A percentile compares a stretch with the other conserved stretches of the same genome.
Conservation (phyloP, 2,329 filamentous ascomycete species). For the Botrytis hyacinthi region DNA sequence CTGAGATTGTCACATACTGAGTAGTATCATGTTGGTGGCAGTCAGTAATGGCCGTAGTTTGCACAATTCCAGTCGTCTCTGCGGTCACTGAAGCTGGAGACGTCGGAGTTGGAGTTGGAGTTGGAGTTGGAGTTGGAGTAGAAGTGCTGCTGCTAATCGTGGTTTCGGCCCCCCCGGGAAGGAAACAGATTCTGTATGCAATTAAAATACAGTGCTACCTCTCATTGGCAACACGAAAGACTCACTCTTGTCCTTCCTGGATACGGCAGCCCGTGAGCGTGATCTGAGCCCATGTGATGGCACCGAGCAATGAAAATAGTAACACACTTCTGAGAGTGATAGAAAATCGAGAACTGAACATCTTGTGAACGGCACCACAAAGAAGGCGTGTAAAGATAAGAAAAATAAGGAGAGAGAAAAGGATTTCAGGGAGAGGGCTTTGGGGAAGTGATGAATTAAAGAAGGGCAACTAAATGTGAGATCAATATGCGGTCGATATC, state of each 20-base stretch:
- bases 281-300: not conserved
- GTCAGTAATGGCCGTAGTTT: not conserved
- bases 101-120: not conserved
- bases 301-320: not conserved
- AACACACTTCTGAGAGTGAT: not conserved
- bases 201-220: not conserved
- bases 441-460: not conserved
- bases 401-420: not conserved
- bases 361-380: not conserved
- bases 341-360: not conserved
- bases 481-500: not conserved
- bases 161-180: not conserved
- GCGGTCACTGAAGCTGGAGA: not conserved
- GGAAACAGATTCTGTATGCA: not conserved
- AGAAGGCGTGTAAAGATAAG: not conserved
- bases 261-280: not conserved
- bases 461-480: not conserved
- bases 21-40: conserved; percentile 5
- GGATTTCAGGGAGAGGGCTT: not conserved
- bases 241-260: conserved; percentile 1
- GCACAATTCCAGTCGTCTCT: not conserved
- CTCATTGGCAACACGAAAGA: not conserved
- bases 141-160: not conserved
- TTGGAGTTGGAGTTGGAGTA: not conserved
- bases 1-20: not conserved